Conservation (phyloP, 805 yeast genomes). For the Wickerhamiella parazyma region DNA sequence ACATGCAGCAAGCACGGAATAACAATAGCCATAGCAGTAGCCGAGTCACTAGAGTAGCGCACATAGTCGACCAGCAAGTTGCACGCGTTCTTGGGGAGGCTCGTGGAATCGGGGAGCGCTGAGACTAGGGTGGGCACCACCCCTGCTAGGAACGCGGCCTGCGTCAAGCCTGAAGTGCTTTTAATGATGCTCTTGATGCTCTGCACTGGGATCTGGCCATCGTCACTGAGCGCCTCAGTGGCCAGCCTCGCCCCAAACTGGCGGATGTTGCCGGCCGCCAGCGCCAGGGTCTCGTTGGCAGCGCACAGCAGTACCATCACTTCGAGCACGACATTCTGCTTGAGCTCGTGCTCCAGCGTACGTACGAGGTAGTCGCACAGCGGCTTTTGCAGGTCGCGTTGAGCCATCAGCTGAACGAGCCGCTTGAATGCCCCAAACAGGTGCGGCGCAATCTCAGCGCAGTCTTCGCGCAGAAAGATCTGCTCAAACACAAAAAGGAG, state of each 20-base stretch:
- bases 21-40: constrained; percentile 24
- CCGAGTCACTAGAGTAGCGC: constrained; percentile 5
- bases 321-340: not conserved
- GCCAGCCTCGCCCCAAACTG: constrained; percentile 8
- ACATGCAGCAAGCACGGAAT: constrained; percentile 23
- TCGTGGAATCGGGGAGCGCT: not conserved
- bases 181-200: constrained; percentile 14
- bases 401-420: constrained; percentile 25
- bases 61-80: constrained; percentile 10
- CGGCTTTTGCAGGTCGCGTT: constrained; percentile 20
- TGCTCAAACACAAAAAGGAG: constrained; percentile 47
- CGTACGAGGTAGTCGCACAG: constrained; percentile 7
- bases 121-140: constrained; percentile 11
- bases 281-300: not conserved
- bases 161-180: constrained; percentile 8
- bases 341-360: not conserved
- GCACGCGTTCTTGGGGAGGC: constrained; percentile 7
- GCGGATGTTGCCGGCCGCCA: constrained; percentile 2
- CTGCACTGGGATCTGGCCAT: constrained; percentile 2
- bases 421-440: constrained; percentile 40
- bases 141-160: constrained; percentile 6
- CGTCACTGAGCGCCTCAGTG: not conserved
- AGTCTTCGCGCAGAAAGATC: constrained; percentile 34
- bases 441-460: constrained; percentile 36
- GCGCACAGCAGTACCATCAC: constrained; percentile 11